Evolutionary conservation across 768 basidiomycete species (phyloP).

Genomic region (Hygrophoropsis aurantiaca): DNA sequence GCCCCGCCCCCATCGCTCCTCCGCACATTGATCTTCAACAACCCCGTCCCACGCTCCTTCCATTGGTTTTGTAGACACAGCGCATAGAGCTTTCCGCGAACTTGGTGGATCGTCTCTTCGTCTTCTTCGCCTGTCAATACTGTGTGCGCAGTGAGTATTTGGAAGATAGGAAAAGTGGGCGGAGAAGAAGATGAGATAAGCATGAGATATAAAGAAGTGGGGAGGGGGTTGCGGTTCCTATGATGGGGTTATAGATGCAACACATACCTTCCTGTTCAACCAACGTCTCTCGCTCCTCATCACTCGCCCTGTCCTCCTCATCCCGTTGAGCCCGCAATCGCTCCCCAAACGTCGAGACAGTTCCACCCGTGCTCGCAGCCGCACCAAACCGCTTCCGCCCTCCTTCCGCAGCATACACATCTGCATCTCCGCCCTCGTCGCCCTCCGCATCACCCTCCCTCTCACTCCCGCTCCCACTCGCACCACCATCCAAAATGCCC

Average conservation of each 20-base stretch:
- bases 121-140: constrained; percentile 82
- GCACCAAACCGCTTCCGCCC: constrained; percentile 13
- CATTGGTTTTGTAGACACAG: constrained; percentile 60
- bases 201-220: too few relatives aligned
- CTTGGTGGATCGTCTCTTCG: constrained; percentile 73
- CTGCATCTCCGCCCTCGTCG: constrained; percentile 29
- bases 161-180: too few relatives aligned
- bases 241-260: too few relatives aligned
- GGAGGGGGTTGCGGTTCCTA: too few relatives aligned
- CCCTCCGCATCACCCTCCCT: constrained; percentile 38
- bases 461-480: constrained; percentile 36
- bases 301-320: constrained; percentile 49
- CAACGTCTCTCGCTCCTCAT: constrained; percentile 49
- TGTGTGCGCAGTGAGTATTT: too few relatives aligned
- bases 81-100: constrained; percentile 72
- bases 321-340: constrained; percentile 63
- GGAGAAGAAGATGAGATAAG: not conserved
- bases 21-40: constrained; percentile 67
- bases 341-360: constrained; percentile 57
- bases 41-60: constrained; percentile 78
- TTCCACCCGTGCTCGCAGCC: too few relatives aligned
- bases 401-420: too few relatives aligned
- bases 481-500: constrained; percentile 39
- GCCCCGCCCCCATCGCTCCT: constrained; percentile 64
- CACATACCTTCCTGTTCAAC: constrained; percentile 69